These are phyloP conservation scores for Chaetoceros muelleri DNA, from an alignment of 108 stramenopile species.

Conservation along the genomic window DNA sequence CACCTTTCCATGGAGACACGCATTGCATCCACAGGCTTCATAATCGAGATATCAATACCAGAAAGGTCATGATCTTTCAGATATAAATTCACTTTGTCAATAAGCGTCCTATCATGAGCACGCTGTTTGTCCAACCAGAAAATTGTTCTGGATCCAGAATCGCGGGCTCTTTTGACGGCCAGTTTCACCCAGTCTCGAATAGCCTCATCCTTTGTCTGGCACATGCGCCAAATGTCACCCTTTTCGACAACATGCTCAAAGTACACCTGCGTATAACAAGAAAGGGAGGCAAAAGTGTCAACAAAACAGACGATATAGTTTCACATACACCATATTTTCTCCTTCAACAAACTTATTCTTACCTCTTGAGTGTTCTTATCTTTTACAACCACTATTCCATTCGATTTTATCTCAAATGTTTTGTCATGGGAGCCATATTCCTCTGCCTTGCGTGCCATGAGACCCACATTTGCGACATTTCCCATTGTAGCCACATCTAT, in stretches of 20 bases:
- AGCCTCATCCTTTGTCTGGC: conserved; percentile 87
- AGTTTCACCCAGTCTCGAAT: conserved; percentile 89
- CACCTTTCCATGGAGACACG: conserved; percentile 77
- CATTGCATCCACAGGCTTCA: conserved; percentile 84
- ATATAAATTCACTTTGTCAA: conserved; percentile 80
- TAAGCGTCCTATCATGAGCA: conserved; percentile 74
- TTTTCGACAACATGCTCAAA: conserved; percentile 64
- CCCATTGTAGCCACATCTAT: conserved; percentile 44
- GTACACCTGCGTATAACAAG: conserved; percentile 20
- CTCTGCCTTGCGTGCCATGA: conserved; percentile 92
- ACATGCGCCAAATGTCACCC: conserved; percentile 94
- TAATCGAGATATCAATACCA: conserved; percentile 83
- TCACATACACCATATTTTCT: too few relatives aligned
- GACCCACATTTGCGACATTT: conserved; percentile 74
- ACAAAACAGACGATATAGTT: too few relatives aligned
- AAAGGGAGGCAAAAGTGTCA: too few relatives aligned
- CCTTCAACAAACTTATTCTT: too few relatives aligned
- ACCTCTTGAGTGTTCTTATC: conserved; percentile 66
- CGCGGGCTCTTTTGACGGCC: conserved; percentile 73
- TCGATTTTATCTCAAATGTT: conserved; percentile 73
- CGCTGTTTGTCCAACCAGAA: conserved; percentile 91
- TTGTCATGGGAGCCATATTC: conserved; percentile 93
- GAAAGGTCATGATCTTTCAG: conserved; percentile 75
- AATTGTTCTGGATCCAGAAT: conserved; percentile 66
- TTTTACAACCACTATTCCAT: conserved; percentile 59